Evolutionary conservation across 2,329 filamentous ascomycete species (phyloP).

Genomic region (Colletotrichum tofieldiae): DNA sequence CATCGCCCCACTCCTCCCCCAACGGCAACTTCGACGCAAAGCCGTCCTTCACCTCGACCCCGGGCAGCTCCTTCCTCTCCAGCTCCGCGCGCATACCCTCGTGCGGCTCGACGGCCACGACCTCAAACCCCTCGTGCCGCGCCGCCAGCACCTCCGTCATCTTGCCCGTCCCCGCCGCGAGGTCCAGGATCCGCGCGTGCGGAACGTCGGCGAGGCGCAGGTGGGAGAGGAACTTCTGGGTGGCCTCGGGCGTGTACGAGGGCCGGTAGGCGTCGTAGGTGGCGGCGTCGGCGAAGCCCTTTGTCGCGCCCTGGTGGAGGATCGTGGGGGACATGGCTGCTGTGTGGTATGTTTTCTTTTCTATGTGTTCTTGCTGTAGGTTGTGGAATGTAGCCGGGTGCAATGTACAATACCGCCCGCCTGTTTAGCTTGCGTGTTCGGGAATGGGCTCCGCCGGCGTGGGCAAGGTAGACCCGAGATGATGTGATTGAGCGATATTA

Average conservation of each 20-base stretch:
- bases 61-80: conserved; percentile 68
- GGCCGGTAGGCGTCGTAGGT: conserved; percentile 80
- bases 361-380: background rate
- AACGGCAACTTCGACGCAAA: conserved; percentile 71
- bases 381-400: background rate
- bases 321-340: conserved; percentile 41
- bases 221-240: conserved; percentile 70
- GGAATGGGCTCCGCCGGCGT: background rate
- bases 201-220: conserved; percentile 65
- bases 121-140: conserved; percentile 71
- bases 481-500: conserved; percentile 2
- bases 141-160: conserved; percentile 75
- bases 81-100: conserved; percentile 75
- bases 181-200: conserved; percentile 71
- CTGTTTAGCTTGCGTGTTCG: background rate
- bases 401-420: background rate
- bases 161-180: conserved; percentile 80
- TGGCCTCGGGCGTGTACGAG: conserved; percentile 73
- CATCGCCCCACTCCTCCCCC: conserved; percentile 74
- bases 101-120: conserved; percentile 77
- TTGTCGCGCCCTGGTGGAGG: conserved; percentile 67
- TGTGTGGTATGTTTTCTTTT: background rate
- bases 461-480: background rate
- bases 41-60: conserved; percentile 71
- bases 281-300: conserved; percentile 76